Evolutionary conservation across 495 filamentous ascomycete species (phyloP).

Genomic region (Lentithecium fluviatile): DNA sequence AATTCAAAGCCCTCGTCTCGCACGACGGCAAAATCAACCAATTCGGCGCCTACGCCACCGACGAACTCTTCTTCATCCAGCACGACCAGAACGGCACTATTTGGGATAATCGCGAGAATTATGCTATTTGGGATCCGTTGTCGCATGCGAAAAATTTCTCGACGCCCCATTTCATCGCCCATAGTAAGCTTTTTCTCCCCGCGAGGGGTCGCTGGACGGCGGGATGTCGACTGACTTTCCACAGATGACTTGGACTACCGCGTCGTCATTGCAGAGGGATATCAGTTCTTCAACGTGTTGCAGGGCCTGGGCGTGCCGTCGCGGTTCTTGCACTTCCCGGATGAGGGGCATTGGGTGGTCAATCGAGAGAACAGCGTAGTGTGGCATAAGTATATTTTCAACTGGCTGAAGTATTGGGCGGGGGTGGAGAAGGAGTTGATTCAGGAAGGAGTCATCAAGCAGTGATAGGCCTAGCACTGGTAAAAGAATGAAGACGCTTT

Average conservation of each 20-base stretch:
- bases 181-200: conserved; percentile 36
- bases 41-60: conserved; percentile 49
- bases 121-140: conserved; percentile 48
- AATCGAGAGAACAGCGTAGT: conserved; percentile 49
- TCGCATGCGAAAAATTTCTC: conserved; percentile 41
- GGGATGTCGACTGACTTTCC: neutral
- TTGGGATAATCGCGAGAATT: conserved; percentile 50
- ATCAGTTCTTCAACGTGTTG: conserved; percentile 51
- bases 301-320: conserved; percentile 53
- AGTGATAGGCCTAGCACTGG: conserved; percentile 9
- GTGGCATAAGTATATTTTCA: conserved; percentile 53
- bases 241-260: conserved; percentile 46
- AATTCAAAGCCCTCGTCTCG: conserved; percentile 54
- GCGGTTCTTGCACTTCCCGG: conserved; percentile 53
- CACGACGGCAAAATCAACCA: conserved; percentile 50
- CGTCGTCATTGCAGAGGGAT: conserved; percentile 46
- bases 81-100: conserved; percentile 50
- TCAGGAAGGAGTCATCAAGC: conserved; percentile 28
- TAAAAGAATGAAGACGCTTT: too few species aligned
- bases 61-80: conserved; percentile 49
- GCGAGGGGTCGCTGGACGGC: too few species aligned
- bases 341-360: conserved; percentile 54
- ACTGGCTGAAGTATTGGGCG: conserved; percentile 51
- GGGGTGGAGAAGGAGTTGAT: conserved; percentile 34
- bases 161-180: conserved; percentile 50